Evolutionary conservation across 805 yeast species (phyloP).

Genomic region (Zygotorulaspora florentina): DNA sequence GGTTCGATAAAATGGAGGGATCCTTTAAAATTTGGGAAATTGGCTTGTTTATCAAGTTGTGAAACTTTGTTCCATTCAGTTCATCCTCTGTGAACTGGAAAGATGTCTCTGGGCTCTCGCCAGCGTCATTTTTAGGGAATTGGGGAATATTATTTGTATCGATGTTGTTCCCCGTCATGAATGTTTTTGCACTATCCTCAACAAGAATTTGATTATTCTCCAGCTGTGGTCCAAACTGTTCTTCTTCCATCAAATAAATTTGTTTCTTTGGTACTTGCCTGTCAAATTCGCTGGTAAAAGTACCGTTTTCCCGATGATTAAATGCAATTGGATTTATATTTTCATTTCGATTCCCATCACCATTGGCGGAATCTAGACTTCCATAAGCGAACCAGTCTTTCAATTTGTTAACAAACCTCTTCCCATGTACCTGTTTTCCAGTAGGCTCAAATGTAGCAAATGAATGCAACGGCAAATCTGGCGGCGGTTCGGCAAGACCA

Average conservation of each 20-base stretch:
- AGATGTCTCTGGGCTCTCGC: neutral
- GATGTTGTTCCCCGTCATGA: conserved; percentile 24
- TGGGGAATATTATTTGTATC: conserved; percentile 11
- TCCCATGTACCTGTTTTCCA: conserved; percentile 5
- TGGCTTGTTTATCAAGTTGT: conserved; percentile 4
- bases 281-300: neutral
- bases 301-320: neutral
- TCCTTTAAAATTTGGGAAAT: conserved; percentile 6
- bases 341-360: neutral
- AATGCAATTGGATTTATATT: neutral
- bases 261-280: neutral
- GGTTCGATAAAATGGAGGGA: conserved; percentile 7
- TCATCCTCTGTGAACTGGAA: neutral
- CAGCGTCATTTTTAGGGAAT: conserved; percentile 10
- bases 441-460: conserved; percentile 1
- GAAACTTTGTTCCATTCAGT: neutral
- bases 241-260: neutral
- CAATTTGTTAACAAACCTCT: conserved; percentile 7
- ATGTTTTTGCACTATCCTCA: conserved; percentile 26
- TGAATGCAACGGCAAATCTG: conserved; percentile 11
- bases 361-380: neutral
- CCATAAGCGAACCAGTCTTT: conserved; percentile 9
- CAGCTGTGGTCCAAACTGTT: neutral
- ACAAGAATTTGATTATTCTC: neutral
- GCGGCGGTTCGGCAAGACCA: conserved; percentile 11